phyloP scores from a whole-genome alignment of 257 asterid species.

The Penstemon eatonii region DNA sequence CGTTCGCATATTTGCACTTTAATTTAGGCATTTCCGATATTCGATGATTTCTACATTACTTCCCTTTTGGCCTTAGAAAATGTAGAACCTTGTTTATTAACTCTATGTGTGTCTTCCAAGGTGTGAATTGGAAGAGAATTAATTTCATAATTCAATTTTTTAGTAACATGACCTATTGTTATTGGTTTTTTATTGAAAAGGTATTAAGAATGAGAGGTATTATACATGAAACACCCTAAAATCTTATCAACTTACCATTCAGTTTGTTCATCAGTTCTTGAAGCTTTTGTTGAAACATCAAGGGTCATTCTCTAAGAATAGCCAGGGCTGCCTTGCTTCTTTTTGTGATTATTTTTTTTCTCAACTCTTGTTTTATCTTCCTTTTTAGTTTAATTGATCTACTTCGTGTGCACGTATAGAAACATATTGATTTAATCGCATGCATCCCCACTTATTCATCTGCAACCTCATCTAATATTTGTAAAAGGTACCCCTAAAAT shows the following conservation, averaged over 20 bases:
- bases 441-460: constrained; percentile 14
- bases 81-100: not conserved
- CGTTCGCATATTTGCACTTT: not conserved
- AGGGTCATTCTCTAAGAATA: not conserved
- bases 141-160: too few species aligned
- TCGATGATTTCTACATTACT: not conserved
- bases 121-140: too few species aligned
- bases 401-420: constrained; percentile 3
- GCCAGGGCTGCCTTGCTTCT: constrained; percentile 3
- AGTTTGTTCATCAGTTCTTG: not conserved
- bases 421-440: not conserved
- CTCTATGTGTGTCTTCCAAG: not conserved
- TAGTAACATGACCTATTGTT: too few species aligned
- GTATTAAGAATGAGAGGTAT: too few species aligned
- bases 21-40: not conserved
- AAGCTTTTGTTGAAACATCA: not conserved
- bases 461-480: constrained; percentile 12
- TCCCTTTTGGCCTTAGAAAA: not conserved
- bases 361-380: not conserved
- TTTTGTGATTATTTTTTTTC: not conserved
- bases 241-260: not conserved
- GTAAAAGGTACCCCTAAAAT: constrained; percentile 7
- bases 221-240: too few species aligned
- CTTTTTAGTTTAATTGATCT: not conserved
- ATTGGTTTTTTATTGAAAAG: too few species aligned